Evolutionary conservation across 2,329 filamentous ascomycete species (phyloP), one percentile per base, ranked within the genome.

Genomic region (Periconia macrospinosa): DNA sequence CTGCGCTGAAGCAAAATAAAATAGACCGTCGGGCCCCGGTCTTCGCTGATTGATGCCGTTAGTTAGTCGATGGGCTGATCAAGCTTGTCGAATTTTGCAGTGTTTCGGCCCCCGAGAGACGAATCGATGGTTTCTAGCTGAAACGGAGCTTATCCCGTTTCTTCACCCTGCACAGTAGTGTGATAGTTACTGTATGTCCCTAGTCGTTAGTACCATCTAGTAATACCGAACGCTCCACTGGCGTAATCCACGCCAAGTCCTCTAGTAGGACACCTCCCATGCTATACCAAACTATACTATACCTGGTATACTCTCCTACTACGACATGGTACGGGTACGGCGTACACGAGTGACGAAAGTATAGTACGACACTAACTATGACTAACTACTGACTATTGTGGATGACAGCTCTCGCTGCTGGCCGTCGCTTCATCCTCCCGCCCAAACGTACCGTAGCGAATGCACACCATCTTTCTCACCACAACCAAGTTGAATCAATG

Each of bases 91-190:
- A 45, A 18, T n/a, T n/a, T 47, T 60, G 56, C 60, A 62, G 23
- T 37, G 19, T 55, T 55, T 66, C 62, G 62, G 62, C 62, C 62
- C 59, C 62, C 62, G 62, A 66, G 45, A 50, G 56, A 44, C 52
- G 48, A 52, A 47, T 57, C 42, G 41, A 8, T 27, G 23, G 23
- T 18, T 43, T 53, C 42, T 50, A 48, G 35, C 37, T 54, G 56
- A 57, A 60, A 58, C 53, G 55, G 33, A 45, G 51, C 43, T 20
- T 51, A 59, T 52, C 41, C n/a, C 42, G 10, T 44, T 30, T 46
- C 17, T 17, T 51, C 35, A 10, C 33, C 6, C 3, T 27, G 23
- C 23, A 14, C 33, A 37, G 33, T 37, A 37, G 33, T 37, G 33
- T 13, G 33, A 48, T 41, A n/a, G 35, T 42, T 30, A 41, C 41